Evolutionary conservation across 495 filamentous ascomycete genomes (phyloP).

Genomic region (Annulohypoxylon stygium): DNA sequence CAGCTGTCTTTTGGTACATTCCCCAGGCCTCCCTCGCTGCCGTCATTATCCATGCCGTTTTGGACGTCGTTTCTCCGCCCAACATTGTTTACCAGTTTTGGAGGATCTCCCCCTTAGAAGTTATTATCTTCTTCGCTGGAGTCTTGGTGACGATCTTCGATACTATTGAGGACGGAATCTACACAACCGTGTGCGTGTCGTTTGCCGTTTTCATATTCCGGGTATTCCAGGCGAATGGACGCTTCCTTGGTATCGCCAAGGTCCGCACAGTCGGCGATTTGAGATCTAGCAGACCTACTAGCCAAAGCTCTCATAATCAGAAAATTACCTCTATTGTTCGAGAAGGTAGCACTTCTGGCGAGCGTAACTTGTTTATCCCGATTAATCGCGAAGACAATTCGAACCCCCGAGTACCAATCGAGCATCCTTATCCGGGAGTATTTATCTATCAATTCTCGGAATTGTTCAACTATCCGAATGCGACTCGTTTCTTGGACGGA

Average conservation of each 20-base stretch:
- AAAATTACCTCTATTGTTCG: conserved; percentile 5
- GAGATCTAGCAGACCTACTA: conserved; percentile 50
- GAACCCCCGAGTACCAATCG: conserved; percentile 57
- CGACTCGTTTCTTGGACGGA: conserved; percentile 61
- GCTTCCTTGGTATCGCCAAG: conserved; percentile 56
- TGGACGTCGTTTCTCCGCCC: conserved; percentile 64
- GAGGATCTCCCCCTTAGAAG: conserved; percentile 64
- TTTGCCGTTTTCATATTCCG: conserved; percentile 59
- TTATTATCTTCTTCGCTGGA: conserved; percentile 65
- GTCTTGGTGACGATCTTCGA: conserved; percentile 66
- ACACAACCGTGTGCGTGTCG: conserved; percentile 61
- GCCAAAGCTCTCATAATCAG: conserved; percentile 26
- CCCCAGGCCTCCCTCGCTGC: conserved; percentile 60
- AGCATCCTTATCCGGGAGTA: conserved; percentile 61
- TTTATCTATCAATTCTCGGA: conserved; percentile 67
- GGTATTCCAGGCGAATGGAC: conserved; percentile 35
- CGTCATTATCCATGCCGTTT: conserved; percentile 67
- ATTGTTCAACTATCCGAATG: conserved; percentile 67
- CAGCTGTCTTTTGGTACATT: conserved; percentile 66
- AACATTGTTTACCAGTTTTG: conserved; percentile 64
- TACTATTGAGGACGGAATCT: conserved; percentile 66
- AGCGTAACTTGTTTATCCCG: conserved; percentile 59
- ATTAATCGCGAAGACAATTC: conserved; percentile 58
- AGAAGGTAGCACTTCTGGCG: conserved; percentile 28
- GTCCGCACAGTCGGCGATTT: conserved; percentile 57